A percentile compares a stretch with the other conserved stretches of the same genome.
These are phyloP conservation scores for Wallacemonas sp. DNA, from an alignment of 208 protist genomes.

Conservation along the genomic window DNA sequence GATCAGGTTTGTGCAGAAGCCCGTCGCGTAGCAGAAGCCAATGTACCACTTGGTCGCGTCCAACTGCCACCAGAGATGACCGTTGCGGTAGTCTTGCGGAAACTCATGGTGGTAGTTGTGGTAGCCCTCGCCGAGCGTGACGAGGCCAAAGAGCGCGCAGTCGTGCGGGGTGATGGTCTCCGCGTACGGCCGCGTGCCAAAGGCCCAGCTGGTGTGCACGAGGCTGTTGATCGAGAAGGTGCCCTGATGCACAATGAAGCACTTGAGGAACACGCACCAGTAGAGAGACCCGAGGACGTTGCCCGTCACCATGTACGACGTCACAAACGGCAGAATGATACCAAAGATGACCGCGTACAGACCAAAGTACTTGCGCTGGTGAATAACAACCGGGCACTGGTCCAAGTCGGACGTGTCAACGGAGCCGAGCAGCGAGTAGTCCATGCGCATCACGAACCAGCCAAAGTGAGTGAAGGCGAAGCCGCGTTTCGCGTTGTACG, in stretches of 20 bases:
- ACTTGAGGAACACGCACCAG: slow-evolving; percentile 37
- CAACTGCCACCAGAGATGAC: slow-evolving; percentile 51
- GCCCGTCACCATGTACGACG: slow-evolving; percentile 38
- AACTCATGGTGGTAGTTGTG: slow-evolving; percentile 85
- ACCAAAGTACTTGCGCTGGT: slow-evolving; percentile 59
- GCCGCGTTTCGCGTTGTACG: slow-evolving; percentile 62
- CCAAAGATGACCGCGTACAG: slow-evolving; percentile 46
- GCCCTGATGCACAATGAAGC: slow-evolving; percentile 54
- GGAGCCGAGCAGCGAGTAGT: slow-evolving; percentile 35
- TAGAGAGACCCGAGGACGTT: slow-evolving; percentile 45
- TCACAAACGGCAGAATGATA: slow-evolving; percentile 45
- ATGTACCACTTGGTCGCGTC: slow-evolving; percentile 74
- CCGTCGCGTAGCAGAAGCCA: slow-evolving; percentile 24
- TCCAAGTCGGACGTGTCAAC: slow-evolving; percentile 57
- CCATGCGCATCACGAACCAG: slow-evolving; percentile 69
- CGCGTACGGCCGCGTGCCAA: slow-evolving; percentile 30
- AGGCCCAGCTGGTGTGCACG: slow-evolving; percentile 44
- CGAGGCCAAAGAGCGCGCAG: slow-evolving; percentile 39
- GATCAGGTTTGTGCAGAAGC: slow-evolving; percentile 36
- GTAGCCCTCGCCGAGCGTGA: slow-evolving; percentile 69
- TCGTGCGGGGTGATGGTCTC: slow-evolving; percentile 48
- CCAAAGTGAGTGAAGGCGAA: slow-evolving; percentile 71
- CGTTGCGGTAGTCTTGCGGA: slow-evolving; percentile 67
- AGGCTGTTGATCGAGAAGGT: slow-evolving; percentile 75
- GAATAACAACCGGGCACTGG: slow-evolving; percentile 43